These are phyloP conservation scores for Poa pratensis DNA, from an alignment of 176 grass and related monocot genomes.

Conservation along the genomic window DNA sequence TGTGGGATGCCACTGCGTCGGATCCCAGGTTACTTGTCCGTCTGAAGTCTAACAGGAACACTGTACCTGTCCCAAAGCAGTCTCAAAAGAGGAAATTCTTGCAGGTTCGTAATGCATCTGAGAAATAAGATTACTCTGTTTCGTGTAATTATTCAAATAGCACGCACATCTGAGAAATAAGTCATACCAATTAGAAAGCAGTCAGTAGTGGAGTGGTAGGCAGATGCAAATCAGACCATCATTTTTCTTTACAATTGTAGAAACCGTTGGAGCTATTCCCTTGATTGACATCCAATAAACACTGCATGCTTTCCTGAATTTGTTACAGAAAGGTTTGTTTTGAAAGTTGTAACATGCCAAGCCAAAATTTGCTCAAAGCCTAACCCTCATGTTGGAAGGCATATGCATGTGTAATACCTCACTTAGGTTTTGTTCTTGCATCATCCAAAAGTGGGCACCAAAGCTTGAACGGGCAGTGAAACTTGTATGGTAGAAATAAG, in stretches of 20 bases:
- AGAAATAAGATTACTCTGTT: neutral
- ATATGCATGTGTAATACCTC: neutral
- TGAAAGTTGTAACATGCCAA: neutral
- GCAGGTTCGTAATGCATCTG: constrained; percentile 61
- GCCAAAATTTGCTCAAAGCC: neutral
- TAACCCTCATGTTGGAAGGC: neutral
- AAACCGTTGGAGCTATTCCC: neutral
- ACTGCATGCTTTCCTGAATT: neutral
- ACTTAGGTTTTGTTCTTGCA: neutral
- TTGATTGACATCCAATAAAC: neutral
- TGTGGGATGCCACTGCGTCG: constrained; percentile 82
- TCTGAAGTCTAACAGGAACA: constrained; percentile 86
- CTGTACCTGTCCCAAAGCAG: constrained; percentile 92
- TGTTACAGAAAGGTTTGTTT: neutral
- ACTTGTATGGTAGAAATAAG: too few relatives aligned
- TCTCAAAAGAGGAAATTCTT: constrained; percentile 90
- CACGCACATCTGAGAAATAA: neutral
- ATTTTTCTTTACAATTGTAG: neutral
- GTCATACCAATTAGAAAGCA: neutral
- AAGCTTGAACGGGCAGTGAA: too few relatives aligned
- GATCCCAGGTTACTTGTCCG: constrained; percentile 81
- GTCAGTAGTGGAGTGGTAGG: neutral
- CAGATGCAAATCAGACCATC: neutral
- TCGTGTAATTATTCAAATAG: too few relatives aligned
- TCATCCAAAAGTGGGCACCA: neutral